Evolutionary conservation across 306 rosid genomes (phyloP).

Genomic region (Acacia confusa): DNA sequence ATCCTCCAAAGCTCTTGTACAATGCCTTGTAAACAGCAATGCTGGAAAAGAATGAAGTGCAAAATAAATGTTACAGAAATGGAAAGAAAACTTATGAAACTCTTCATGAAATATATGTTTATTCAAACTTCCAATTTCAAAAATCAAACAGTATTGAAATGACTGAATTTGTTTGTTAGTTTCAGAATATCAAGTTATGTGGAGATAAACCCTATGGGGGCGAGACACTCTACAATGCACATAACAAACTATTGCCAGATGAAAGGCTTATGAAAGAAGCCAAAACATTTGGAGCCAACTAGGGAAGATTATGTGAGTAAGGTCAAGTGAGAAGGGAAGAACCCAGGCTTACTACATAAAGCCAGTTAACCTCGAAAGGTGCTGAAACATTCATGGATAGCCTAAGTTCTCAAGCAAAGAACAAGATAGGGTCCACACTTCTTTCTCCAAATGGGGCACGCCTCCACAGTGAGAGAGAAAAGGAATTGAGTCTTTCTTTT

Average conservation of each 20-base stretch:
- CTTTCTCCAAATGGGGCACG: background rate
- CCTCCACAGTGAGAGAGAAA: background rate
- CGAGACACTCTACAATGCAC: background rate
- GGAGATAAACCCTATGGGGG: background rate
- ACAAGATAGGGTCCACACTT: background rate
- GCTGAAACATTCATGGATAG: background rate
- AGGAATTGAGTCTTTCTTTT: background rate
- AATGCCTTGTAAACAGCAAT: conserved; percentile 95
- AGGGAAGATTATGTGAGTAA: background rate
- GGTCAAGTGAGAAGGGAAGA: background rate
- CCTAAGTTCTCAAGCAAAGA: background rate
- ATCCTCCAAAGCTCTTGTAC: conserved; percentile 96
- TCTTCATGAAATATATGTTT: background rate
- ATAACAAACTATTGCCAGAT: background rate
- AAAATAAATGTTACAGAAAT: conserved; percentile 2
- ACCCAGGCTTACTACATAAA: background rate
- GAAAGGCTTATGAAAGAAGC: background rate
- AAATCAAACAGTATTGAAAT: background rate
- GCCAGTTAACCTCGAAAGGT: background rate
- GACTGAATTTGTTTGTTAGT: background rate
- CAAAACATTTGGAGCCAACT: background rate
- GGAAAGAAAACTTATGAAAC: background rate
- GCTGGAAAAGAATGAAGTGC: conserved; percentile 49
- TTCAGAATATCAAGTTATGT: background rate
- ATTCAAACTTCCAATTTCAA: background rate